These are phyloP conservation scores for Tagetes patula DNA, from an alignment of 129 eudicot genomes.

Conservation along the genomic window DNA sequence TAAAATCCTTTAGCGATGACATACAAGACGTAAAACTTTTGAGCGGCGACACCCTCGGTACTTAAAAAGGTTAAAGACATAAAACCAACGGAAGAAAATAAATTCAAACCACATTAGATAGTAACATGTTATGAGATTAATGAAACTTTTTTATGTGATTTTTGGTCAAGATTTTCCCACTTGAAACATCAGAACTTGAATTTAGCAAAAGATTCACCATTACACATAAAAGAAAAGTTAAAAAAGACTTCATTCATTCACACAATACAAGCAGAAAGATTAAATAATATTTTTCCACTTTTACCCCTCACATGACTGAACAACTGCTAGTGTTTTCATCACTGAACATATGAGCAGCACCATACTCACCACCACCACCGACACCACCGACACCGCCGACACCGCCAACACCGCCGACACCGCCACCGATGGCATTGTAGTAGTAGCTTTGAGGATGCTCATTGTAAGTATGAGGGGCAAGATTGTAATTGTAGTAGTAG, in stretches of 20 bases:
- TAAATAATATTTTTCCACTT: conserved; percentile 21
- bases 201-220: conserved; percentile 31
- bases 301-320: conserved; percentile 58
- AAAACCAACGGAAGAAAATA: not conserved
- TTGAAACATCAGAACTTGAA: conserved; percentile 20
- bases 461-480: conserved; percentile 42
- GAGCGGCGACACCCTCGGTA: no score
- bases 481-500: conserved; percentile 56
- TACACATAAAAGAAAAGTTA: conserved; percentile 12
- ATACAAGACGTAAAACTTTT: no score
- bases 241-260: conserved; percentile 30
- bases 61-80: no score
- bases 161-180: not conserved
- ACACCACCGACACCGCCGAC: not conserved
- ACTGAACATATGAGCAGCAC: conserved; percentile 54
- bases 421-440: not conserved
- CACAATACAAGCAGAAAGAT: conserved; percentile 29
- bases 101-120: no score
- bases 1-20: no score
- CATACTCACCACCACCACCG: conserved; percentile 32
- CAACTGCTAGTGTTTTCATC: conserved; percentile 85
- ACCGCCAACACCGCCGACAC: no score
- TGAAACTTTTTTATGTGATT: not conserved
- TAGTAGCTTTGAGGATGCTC: conserved; percentile 36
- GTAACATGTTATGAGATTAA: no score